Evolutionary conservation across 495 filamentous ascomycete genomes (phyloP).

Genomic region (Hypoxylon fragiforme): DNA sequence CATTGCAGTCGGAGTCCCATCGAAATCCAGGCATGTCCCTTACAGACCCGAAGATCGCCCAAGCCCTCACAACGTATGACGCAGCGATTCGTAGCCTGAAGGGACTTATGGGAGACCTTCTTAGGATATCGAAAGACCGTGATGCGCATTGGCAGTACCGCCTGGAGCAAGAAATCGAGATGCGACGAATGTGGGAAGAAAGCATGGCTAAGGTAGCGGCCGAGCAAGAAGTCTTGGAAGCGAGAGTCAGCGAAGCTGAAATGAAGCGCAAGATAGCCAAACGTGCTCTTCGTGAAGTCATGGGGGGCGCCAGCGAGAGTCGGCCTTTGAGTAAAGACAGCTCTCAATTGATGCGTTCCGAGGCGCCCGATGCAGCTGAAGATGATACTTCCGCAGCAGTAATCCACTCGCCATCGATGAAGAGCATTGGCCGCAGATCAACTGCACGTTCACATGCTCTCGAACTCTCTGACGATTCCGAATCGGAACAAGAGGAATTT

Average conservation of each 20-base stretch:
- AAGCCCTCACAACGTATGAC: constrained; percentile 87
- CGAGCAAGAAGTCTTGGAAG: constrained; percentile 90
- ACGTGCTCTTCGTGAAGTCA: constrained; percentile 81
- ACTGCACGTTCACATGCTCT: constrained; percentile 64
- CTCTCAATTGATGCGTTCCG: constrained; percentile 38
- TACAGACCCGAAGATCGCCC: constrained; percentile 71
- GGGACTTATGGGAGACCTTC: constrained; percentile 79
- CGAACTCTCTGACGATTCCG: constrained; percentile 69
- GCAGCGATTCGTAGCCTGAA: constrained; percentile 86
- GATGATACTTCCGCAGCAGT: constrained; percentile 34
- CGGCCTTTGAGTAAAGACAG: constrained; percentile 45
- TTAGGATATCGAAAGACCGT: constrained; percentile 89
- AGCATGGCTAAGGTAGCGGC: constrained; percentile 93
- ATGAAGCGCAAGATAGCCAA: constrained; percentile 88
- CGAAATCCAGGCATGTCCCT: constrained; percentile 71
- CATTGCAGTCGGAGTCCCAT: constrained; percentile 71
- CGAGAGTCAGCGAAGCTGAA: constrained; percentile 84
- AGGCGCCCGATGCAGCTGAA: constrained; percentile 29
- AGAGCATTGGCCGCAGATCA: constrained; percentile 52
- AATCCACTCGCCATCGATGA: constrained; percentile 49
- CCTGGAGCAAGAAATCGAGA: constrained; percentile 82
- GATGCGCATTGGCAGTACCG: constrained; percentile 97
- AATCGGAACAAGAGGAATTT: constrained; percentile 90
- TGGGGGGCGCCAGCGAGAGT: constrained; percentile 62
- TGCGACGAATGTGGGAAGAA: constrained; percentile 96